Evolutionary conservation across 2,329 filamentous ascomycete species (phyloP), one percentile per base, ranked within the genome.

Genomic region (Mycogone perniciosa): DNA sequence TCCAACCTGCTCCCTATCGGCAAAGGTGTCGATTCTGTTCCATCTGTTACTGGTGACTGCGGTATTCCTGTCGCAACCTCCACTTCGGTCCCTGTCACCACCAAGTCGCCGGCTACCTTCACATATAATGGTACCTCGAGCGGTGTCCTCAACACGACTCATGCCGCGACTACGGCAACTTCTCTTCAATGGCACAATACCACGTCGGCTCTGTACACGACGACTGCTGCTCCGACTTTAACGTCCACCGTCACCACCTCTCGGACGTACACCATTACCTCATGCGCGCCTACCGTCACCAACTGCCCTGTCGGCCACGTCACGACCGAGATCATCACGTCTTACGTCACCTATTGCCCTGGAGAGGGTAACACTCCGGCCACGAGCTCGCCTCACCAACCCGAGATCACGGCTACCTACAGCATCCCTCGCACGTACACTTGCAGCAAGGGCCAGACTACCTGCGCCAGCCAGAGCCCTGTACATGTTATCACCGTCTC

Each of bases 1-100:
- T 60, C 66, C 26, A 62, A 67, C 27, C 60, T 72, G 6, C 56
- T 70, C 9, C 54, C 67, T 27, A 68, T 73, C 29, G 67, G 67
- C 6, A 59, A 67, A 62, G 62, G 75, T 58, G 59, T 78, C 4
- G 50, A 67, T 31, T 61, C 67, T 30, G 65, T 70, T 13, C 64
- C 64, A 6, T 61, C 62, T 10, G 31, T 64, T 13, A 52, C 56
- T 13, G 67, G 67, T 30, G 62, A 65, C 46, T 69, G 67, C 20
- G 54, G 57, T 11, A 40, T 27, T 11, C 52, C 59, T 9, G 35
- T 54, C n/a, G 58, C 56, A 38, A 35, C 53, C n/a, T 40, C 41
- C 1, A 54, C 55, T 2, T 57, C 60, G n/a, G 53, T 35, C 7
- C 38, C 54, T 13, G 43, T 50, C 7, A 46, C 49, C 29, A 52